Conservation (phyloP, 495 filamentous ascomycete species). For the Xeromyces bisporus region DNA sequence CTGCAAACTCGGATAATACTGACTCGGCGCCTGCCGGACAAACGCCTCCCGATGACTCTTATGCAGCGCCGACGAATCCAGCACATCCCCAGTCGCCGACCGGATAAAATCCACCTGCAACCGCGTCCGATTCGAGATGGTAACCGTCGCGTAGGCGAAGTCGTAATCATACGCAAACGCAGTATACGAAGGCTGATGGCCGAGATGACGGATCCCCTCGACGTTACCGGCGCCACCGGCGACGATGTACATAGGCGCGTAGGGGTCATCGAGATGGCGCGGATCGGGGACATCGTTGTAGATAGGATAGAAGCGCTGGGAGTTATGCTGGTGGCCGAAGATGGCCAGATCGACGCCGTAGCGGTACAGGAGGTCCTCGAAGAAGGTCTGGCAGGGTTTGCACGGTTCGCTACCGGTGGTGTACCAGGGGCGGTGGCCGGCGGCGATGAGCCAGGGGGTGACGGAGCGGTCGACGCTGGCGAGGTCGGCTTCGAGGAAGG, state of each 20-base stretch:
- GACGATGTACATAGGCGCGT: constrained; percentile 39
- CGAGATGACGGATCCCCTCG: constrained; percentile 23
- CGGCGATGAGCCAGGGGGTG: constrained; percentile 42
- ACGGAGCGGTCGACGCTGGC: constrained; percentile 30
- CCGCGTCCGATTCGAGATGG: constrained; percentile 16
- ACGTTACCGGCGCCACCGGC: constrained; percentile 32
- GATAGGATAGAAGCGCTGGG: constrained; percentile 29
- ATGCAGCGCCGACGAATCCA: constrained; percentile 35
- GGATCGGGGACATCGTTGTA: constrained; percentile 25
- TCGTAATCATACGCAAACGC: constrained; percentile 40
- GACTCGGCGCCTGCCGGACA: too few relatives aligned
- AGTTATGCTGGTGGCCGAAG: constrained; percentile 46
- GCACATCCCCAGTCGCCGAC: constrained; percentile 30
- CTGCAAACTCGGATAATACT: too few relatives aligned
- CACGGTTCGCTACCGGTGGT: constrained; percentile 23
- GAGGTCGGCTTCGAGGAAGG: constrained; percentile 32
- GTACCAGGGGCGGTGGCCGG: constrained; percentile 48
- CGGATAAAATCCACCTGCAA: constrained; percentile 28
- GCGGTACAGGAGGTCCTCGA: constrained; percentile 39
- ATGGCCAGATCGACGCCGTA: constrained; percentile 46
- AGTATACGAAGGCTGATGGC: constrained; percentile 25
- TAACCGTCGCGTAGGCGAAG: constrained; percentile 31
- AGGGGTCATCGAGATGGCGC: constrained; percentile 33
- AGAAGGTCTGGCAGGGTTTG: constrained; percentile 35
- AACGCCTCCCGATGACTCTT: constrained; percentile 34